Percentiles rank a stretch among this genome's conserved stretches.
These are phyloP conservation scores for Aspergillus flavus DNA, from an alignment of 2,329 filamentous ascomycete genomes.

Conservation along the genomic window DNA sequence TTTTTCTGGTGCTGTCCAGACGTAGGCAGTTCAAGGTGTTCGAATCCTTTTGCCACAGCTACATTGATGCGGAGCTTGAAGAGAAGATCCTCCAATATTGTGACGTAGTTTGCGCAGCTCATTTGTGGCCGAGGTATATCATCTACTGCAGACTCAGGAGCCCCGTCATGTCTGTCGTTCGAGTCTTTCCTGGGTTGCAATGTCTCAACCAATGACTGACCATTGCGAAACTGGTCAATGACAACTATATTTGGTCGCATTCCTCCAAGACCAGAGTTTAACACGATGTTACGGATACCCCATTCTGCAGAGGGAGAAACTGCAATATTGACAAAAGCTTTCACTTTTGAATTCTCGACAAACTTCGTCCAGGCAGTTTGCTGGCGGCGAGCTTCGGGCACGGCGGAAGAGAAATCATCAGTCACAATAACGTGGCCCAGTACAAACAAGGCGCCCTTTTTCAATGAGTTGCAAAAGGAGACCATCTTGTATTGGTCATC, in stretches of 20 bases:
- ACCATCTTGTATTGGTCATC: conserved; percentile 81
- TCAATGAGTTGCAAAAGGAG: conserved; percentile 87
- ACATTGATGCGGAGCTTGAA: conserved; percentile 80
- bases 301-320: conserved; percentile 82
- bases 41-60: conserved; percentile 80
- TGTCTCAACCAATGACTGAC: conserved; percentile 60
- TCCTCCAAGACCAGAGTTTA: conserved; percentile 79
- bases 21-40: conserved; percentile 71
- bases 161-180: conserved; percentile 22
- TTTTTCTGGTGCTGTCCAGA: conserved; percentile 65
- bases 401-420: conserved; percentile 74
- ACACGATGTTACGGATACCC: conserved; percentile 79
- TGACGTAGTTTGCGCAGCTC: conserved; percentile 73
- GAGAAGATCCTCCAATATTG: conserved; percentile 79
- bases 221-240: conserved; percentile 71
- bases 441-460: conserved; percentile 84
- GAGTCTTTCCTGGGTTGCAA: conserved; percentile 46
- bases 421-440: conserved; percentile 87
- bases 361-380: conserved; percentile 84
- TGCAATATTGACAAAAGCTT: conserved; percentile 84
- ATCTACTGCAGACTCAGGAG: conserved; percentile 57
- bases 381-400: conserved; percentile 78
- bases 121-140: conserved; percentile 71
- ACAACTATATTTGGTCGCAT: conserved; percentile 90
- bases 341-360: conserved; percentile 83